Percentiles rank a stretch among this genome's conserved stretches.
Conservation (phyloP, 2,329 filamentous ascomycete genomes). For the Ascochyta koolunga region DNA sequence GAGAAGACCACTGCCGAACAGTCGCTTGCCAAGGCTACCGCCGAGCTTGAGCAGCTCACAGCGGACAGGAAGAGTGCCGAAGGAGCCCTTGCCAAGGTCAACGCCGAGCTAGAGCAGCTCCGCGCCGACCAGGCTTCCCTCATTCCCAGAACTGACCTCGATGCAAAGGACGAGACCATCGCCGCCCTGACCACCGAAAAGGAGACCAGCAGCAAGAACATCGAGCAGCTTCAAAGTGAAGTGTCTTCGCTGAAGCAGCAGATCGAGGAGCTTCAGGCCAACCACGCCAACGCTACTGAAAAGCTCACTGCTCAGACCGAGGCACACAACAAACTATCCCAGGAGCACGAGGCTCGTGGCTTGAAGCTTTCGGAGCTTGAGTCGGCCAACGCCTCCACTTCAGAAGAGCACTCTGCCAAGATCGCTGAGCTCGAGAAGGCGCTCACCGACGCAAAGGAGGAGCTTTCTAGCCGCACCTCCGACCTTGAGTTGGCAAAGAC, state of each 20-base stretch:
- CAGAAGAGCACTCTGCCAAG: constrained; percentile 28
- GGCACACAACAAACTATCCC: constrained; percentile 27
- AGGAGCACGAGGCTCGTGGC: constrained; percentile 27
- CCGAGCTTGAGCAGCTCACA: constrained; percentile 26
- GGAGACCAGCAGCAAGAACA: constrained; percentile 28
- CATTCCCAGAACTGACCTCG: constrained; percentile 35
- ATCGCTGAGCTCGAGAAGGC: constrained; percentile 25
- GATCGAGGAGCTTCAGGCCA: constrained; percentile 26
- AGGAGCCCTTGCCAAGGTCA: constrained; percentile 24
- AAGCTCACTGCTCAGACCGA: constrained; percentile 25
- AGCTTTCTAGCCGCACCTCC: constrained; percentile 31
- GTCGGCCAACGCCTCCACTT: constrained; percentile 20
- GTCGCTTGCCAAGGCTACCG: constrained; percentile 22
- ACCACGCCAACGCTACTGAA: constrained; percentile 22
- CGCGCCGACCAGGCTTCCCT: constrained; percentile 20
- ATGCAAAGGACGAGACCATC: constrained; percentile 34
- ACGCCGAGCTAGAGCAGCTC: constrained; percentile 23
- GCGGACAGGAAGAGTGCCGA: constrained; percentile 23
- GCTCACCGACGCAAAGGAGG: constrained; percentile 24
- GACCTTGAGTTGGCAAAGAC: constrained; percentile 33
- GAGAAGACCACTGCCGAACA: constrained; percentile 29
- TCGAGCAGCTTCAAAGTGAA: constrained; percentile 31
- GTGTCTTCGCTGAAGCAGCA: constrained; percentile 32
- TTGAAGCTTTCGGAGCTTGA: constrained; percentile 26
- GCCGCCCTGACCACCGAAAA: constrained; percentile 33